A percentile compares a stretch with the other conserved stretches of the same genome.
Evolutionary conservation across 352 stramenopile species (phyloP).

Genomic region (Phytophthora citrophthora): DNA sequence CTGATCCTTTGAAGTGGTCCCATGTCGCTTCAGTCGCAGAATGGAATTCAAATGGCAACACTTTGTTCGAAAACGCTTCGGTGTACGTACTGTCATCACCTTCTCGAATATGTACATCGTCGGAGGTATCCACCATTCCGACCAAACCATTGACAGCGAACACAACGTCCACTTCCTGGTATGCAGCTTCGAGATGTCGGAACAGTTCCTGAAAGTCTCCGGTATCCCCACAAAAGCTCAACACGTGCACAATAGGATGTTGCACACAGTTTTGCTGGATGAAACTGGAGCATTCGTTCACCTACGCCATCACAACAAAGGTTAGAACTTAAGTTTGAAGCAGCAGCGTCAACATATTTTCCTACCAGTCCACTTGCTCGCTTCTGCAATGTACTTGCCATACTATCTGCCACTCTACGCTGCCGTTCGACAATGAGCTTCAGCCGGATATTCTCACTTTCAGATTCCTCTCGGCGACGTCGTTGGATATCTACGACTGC

Average conservation of each 20-base stretch:
- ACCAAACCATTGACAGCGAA: slow-evolving; percentile 29
- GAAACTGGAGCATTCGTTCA: slow-evolving; percentile 21
- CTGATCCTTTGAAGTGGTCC: slow-evolving; percentile 34
- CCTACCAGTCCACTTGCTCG: slow-evolving; percentile 12
- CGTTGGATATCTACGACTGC: slow-evolving; percentile 28
- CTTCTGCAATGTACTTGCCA: slow-evolving; percentile 13
- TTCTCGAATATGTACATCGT: slow-evolving; percentile 34
- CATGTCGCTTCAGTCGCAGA: slow-evolving; percentile 29
- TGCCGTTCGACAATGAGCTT: slow-evolving; percentile 45
- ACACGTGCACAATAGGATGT: slow-evolving; percentile 13
- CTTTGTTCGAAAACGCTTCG: slow-evolving; percentile 37
- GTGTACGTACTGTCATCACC: slow-evolving; percentile 22
- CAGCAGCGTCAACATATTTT: background rate
- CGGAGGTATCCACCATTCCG: slow-evolving; percentile 26
- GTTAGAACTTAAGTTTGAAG: background rate
- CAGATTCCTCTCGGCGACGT: slow-evolving; percentile 31
- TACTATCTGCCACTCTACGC: slow-evolving; percentile 12
- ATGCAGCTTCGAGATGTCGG: slow-evolving; percentile 24
- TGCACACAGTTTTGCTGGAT: slow-evolving; percentile 4
- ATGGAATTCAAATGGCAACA: slow-evolving; percentile 27
- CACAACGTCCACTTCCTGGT: slow-evolving; percentile 30
- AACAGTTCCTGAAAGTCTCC: slow-evolving; percentile 27
- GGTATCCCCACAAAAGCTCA: slow-evolving; percentile 16
- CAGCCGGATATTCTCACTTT: slow-evolving; percentile 49
- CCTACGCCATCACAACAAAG: slow-evolving; percentile 2